Evolutionary conservation across 2,329 filamentous ascomycete species (phyloP), one percentile per base, ranked within the genome.

Genomic region (Epichloe aotearoae): DNA sequence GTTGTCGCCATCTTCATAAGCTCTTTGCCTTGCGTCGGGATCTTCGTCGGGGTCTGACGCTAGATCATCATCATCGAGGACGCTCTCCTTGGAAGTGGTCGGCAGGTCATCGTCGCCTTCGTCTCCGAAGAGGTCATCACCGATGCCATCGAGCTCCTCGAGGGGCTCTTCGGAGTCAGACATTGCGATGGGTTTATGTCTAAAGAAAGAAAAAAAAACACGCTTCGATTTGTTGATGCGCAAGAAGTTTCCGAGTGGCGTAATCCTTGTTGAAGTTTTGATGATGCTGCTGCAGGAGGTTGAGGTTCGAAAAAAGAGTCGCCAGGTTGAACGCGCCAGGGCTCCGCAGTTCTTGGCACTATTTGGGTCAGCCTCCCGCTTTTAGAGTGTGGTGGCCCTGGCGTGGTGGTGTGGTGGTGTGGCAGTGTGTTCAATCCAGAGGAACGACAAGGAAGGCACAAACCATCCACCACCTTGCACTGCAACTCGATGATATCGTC

Each of bases 71-170:
- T 89, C 84, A 59, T 77, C 75, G 17, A 82, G 71, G 44, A 74
- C 76, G 58, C 79, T 76, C 57, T 82, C 82, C 61, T 81, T 81
- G 3, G 39, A 34, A 76, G 47, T 82, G 76, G 56, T 80, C 66
- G 60, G 56, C 46, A 61, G 56, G 36, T 83, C 80, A 52, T 80
- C 77, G 57, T 85, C 72, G 38, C 70, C 76, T 48, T 75, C 77
- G 52, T 80, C 78, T 49, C 79, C 80, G 54, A 83, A 83, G 44
- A 83, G 72, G 60, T 83, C 80, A 60, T 80, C 79, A 52, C 72
- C 79, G 23, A 47, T 46, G 47, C 75, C 74, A 51, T 79, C 76
- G 51, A 77, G 69, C 52, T 69, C 66, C 47, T 77, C 74, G 57
- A 76, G 63, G 50, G 67, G 66, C 50, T 78, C 76, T 55, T 80